Evolutionary conservation across 306 rosid species (phyloP).

Genomic region (Fragaria ananassa): DNA sequence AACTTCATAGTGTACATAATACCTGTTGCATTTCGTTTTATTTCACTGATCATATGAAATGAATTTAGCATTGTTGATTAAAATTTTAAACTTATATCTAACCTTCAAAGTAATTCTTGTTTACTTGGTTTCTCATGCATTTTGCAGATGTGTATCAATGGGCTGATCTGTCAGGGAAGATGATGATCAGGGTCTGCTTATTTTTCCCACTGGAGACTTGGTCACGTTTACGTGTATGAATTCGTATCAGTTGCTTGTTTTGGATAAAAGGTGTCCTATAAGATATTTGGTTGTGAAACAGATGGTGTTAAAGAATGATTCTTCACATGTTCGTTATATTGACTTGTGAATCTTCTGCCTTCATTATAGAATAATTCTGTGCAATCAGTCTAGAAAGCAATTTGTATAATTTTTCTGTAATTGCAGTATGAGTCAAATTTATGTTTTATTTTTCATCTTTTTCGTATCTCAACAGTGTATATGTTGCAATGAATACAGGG

Average conservation of each 20-base stretch:
- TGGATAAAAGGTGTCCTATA: not conserved
- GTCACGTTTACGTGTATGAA: constrained; percentile 56
- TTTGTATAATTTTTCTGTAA: not conserved
- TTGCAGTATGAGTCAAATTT: not conserved
- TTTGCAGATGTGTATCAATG: constrained; percentile 83
- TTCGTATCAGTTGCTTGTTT: constrained; percentile 19
- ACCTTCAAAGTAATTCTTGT: not conserved
- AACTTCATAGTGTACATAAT: not conserved
- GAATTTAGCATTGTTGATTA: not conserved
- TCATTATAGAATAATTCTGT: not conserved
- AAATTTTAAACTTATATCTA: not conserved
- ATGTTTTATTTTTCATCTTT: not conserved
- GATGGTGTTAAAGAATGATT: not conserved
- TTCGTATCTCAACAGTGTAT: not conserved
- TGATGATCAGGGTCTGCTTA: constrained; percentile 77
- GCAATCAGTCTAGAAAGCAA: not conserved
- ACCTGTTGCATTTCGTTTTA: not conserved
- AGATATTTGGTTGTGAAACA: not conserved
- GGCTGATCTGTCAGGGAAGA: constrained; percentile 71
- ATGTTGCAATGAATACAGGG: not conserved
- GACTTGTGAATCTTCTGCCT: not conserved
- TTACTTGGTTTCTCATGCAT: constrained; percentile 17
- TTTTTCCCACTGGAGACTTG: constrained; percentile 83
- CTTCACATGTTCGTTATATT: not conserved
- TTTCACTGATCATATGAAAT: not conserved